Evolutionary conservation across 805 yeast genomes (phyloP), one percentile per base, ranked within the genome.

Genomic region (Saccharomycopsis fibuligera): DNA sequence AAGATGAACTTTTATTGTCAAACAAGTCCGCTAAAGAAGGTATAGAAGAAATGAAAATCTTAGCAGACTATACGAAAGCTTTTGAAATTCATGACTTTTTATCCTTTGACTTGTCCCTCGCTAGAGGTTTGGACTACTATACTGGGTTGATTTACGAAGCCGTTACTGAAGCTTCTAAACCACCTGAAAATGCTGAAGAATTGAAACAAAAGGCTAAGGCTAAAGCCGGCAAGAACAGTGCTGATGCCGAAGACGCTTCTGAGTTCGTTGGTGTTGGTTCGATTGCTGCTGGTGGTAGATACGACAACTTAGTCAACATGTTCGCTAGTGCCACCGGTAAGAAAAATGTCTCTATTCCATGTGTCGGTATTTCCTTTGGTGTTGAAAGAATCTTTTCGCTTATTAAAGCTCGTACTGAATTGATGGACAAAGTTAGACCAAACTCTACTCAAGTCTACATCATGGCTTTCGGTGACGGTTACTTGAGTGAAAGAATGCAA

Each of bases 401-500:
- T 52, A 80, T 93, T 59, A 89, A 86, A 65, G 83, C 86, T 45
- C 78, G 95, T 63, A 74, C 76, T 38, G 77, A 78, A 27, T 67
- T 79, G 46, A 74, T 77, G 57, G 81, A 81, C 29, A 75, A 57
- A 50, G 73, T 90, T 49, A 79, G 93, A 58, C 80, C 97, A 31
- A 76, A 90, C 25, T 81, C 91, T 35, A 95, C 99, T 17, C 95
- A 93, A 65, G 98, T 87, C 12, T 93, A 74, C 62, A 83, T 93
- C 44, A 90, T 93, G 96, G 98, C 99, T 1, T 90, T 93, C 62
- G 99, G 99, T 57, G 99, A 98, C 60, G 99, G 98, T 5, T 88
- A 86, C 70, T 70, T 93, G 60, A 78, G 81, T 50, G 97, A 93
- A 70, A 83, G 99, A 71, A 89, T 93, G 96, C 59, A 75, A 27